Evolutionary conservation across 163 green algal genomes (phyloP), one percentile per base, ranked within the genome.

Genomic region (Prototheca wickerhamii): DNA sequence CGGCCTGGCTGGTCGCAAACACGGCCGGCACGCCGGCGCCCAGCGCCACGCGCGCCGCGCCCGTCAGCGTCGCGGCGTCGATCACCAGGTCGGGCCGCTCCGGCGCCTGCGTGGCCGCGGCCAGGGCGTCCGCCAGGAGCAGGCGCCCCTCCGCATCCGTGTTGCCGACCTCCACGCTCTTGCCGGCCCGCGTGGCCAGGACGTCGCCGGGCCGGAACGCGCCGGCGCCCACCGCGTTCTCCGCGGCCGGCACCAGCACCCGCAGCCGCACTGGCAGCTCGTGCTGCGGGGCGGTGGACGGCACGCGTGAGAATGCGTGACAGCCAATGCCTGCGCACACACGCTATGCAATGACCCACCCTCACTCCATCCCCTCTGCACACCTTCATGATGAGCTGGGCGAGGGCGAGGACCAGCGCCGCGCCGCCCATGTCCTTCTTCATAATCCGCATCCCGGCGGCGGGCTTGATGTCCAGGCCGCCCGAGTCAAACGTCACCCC

Each of bases 361-460:
- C 1, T n/a, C 52, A 42, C 52, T 8, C 7, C 1, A 33, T 56
- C 53, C 55, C 31, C 23, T 20, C 1, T 2, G 23, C 49, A n/a
- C 49, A 49, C 55, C 32, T 33, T 29, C 76, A 90, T 86, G 28
- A 88, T 57, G 6, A 76, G 43, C 32, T 83, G 73, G 0, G 76
- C 72, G 34, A 90, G 69, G 2, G 69, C 77, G 49, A 87, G 70
- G 51, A 87, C 49, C 44, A 85, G 69, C 3, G 83, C 83, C 1
- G 72, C 79, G 23, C 83, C 83, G 6, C 83, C 83, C 83, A 90
- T 90, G 65, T 90, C 83, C 73, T 86, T 88, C 61, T 88, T 88
- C 81, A 88, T 88, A 1, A 76, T 53, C 63, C 76, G 78, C 82
- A 88, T 88, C 57, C 67, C 67, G 30, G 59, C 46, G 2, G 72